phyloP scores from a whole-genome alignment of 768 basidiomycete species.

The Leccinum disarticulatum region DNA sequence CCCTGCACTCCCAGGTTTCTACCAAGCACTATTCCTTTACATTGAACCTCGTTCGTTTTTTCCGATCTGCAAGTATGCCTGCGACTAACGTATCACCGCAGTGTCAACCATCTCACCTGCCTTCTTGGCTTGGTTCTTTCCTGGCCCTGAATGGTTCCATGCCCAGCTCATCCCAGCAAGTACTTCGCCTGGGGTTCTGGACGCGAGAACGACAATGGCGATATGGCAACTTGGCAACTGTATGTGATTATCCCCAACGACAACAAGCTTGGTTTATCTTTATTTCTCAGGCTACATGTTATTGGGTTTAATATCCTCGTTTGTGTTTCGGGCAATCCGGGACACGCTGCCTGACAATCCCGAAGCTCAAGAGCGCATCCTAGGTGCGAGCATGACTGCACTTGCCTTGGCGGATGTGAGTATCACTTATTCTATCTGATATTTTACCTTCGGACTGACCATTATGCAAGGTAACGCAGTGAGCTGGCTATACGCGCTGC shows the following conservation, averaged over 20 bases:
- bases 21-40: conserved; percentile 61
- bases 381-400: conserved; percentile 61
- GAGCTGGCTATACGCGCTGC: conserved; percentile 23
- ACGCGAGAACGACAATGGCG: conserved; percentile 56
- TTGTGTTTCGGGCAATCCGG: conserved; percentile 66
- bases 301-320: conserved; percentile 59
- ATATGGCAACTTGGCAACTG: conserved; percentile 71
- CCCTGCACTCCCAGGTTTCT: conserved; percentile 61
- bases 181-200: conserved; percentile 32
- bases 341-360: conserved; percentile 58
- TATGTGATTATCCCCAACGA: conserved; percentile 27
- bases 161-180: conserved; percentile 57
- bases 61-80: neutral
- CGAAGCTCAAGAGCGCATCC: conserved; percentile 63
- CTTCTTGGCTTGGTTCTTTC: conserved; percentile 52
- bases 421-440: conserved; percentile 1
- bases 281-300: conserved; percentile 55
- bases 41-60: conserved; percentile 55
- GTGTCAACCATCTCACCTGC: conserved; percentile 53
- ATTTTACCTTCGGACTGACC: conserved; percentile 2
- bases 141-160: conserved; percentile 68
- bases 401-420: conserved; percentile 72
- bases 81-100: conserved; percentile 27
- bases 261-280: neutral
- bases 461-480: conserved; percentile 58